Evolutionary conservation across 2,329 filamentous ascomycete species (phyloP).

Genomic region (Sclerotinia trifoliorum): DNA sequence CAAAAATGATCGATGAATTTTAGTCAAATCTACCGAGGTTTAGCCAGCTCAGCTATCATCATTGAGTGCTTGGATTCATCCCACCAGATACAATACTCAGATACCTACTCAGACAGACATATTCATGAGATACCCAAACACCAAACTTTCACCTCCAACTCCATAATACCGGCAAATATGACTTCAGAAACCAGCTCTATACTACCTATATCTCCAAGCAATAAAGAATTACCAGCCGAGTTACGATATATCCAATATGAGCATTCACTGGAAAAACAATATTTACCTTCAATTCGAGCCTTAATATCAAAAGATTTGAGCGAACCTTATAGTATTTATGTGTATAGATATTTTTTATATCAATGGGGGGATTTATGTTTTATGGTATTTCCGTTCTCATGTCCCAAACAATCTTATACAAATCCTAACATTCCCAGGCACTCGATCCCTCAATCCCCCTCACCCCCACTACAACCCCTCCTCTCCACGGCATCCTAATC

Average conservation of each 20-base stretch:
- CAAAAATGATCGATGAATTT: neutral
- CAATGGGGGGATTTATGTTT: conserved; percentile 98
- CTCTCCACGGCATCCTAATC: conserved; percentile 84
- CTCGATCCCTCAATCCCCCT: conserved; percentile 48
- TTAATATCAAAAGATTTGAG: conserved; percentile 95
- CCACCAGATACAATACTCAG: neutral
- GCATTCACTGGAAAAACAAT: conserved; percentile 57
- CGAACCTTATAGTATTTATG: conserved; percentile 98
- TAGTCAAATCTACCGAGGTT: neutral
- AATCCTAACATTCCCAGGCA: conserved; percentile 46
- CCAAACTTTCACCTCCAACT: neutral
- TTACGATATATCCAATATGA: conserved; percentile 62
- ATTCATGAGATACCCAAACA: neutral
- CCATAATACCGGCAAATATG: conserved; percentile 17
- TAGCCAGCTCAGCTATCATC: neutral
- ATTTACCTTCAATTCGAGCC: conserved; percentile 83
- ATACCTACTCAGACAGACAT: neutral
- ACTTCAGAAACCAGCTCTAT: conserved; percentile 17
- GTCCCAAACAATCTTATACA: neutral
- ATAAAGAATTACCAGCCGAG: conserved; percentile 44
- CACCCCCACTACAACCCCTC: conserved; percentile 45
- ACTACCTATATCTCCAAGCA: neutral
- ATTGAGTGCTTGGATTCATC: too few relatives aligned
- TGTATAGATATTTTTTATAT: conserved; percentile 96
- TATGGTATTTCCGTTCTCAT: conserved; percentile 57